Evolutionary conservation across 208 protist species (phyloP).

Genomic region (Balamuthia mandrillaris): DNA sequence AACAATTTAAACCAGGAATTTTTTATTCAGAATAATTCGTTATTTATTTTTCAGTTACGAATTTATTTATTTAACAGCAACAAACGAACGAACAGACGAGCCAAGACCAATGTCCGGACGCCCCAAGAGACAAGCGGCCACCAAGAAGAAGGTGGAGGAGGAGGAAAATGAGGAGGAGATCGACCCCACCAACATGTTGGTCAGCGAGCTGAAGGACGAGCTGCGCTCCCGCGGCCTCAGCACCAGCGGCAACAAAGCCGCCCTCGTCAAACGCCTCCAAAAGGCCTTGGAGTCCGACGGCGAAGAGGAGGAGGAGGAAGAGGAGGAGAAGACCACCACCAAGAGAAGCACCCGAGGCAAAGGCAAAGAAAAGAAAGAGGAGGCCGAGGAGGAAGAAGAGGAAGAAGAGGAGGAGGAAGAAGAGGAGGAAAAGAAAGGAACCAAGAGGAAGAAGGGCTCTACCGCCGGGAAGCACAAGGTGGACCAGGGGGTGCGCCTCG

Average conservation of each 20-base stretch:
- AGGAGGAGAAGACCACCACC: no score
- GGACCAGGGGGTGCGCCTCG: background rate
- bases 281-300: slow-evolving; percentile 18
- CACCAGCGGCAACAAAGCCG: slow-evolving; percentile 24
- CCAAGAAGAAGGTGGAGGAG: no score
- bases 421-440: background rate
- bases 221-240: slow-evolving; percentile 6
- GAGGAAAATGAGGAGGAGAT: no score
- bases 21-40: no score
- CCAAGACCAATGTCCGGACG: no score
- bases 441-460: slow-evolving; percentile 19
- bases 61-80: no score
- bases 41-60: no score
- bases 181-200: slow-evolving; percentile 20
- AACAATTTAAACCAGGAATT: no score
- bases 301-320: background rate
- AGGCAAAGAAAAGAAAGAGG: no score
- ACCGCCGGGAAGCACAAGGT: slow-evolving; percentile 38
- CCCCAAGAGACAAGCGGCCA: no score
- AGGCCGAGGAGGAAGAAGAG: background rate
- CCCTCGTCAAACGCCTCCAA: slow-evolving; percentile 19
- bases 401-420: slow-evolving; percentile 10
- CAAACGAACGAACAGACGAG: no score
- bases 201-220: slow-evolving; percentile 33
- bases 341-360: no score